These are phyloP conservation scores for Cornus suecica DNA, from an alignment of 148 eudicot genomes.

Conservation along the genomic window DNA sequence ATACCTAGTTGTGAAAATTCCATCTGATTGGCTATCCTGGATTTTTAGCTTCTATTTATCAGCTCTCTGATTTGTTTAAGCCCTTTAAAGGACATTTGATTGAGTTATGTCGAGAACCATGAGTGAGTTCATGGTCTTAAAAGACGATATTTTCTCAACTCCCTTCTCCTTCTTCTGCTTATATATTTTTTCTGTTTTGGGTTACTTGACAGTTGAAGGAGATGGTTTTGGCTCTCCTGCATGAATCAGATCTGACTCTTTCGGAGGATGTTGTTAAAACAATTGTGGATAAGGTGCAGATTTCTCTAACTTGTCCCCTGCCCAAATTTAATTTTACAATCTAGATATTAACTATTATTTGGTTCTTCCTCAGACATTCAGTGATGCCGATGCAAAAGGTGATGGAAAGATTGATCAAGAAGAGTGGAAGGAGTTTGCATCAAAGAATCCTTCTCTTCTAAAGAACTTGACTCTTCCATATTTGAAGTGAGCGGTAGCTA, in stretches of 20 bases:
- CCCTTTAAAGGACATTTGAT: not conserved
- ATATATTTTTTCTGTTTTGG: not conserved
- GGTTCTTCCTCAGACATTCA: constrained; percentile 45
- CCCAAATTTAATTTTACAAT: not conserved
- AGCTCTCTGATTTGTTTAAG: not conserved
- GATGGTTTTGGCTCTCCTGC: constrained; percentile 72
- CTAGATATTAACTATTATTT: not conserved
- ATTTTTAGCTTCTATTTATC: not conserved
- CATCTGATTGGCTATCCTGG: not conserved
- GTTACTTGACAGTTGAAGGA: constrained; percentile 55
- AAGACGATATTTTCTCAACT: not conserved
- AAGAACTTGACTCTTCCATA: constrained; percentile 99
- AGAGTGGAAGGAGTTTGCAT: constrained; percentile 83
- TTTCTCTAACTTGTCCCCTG: not conserved
- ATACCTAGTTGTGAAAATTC: not conserved
- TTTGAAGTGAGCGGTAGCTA: constrained; percentile 54
- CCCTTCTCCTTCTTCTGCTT: not conserved
- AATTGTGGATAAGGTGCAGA: constrained; percentile 66
- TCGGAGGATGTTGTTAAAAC: constrained; percentile 54
- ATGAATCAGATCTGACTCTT: constrained; percentile 65
- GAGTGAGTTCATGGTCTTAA: not conserved
- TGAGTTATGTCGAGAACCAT: not conserved
- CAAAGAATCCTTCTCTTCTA: constrained; percentile 72
- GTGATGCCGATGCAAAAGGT: constrained; percentile 68
- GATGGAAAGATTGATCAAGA: constrained; percentile 84